Evolutionary conservation across 2,329 filamentous ascomycete genomes (phyloP), one percentile per base, ranked within the genome.

Genomic region (Aspergillus sp.): DNA sequence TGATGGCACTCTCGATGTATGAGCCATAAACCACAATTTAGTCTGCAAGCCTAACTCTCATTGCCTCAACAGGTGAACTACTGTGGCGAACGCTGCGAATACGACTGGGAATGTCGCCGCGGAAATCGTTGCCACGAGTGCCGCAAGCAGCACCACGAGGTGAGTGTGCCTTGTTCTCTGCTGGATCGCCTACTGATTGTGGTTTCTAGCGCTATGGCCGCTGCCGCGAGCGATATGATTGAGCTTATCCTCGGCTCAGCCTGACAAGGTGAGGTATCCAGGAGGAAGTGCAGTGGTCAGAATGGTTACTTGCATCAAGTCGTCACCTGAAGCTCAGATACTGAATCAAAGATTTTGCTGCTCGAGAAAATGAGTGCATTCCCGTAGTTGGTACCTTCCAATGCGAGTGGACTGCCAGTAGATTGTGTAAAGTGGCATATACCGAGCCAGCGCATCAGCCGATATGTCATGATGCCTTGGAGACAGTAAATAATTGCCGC

Each of bases 1-100:
- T 2, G 47, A 50, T n/a, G 47, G 25, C 8, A 50, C 25, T 5
- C 15, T 50, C n/a, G 25, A 4, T 17, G 47, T 50, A 50, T 13
- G 21, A 2, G 15, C 5, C 15, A 10, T 3, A 1, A 8, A 1
- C n/a, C n/a, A 32, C 4, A 10, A 2, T 5, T 7, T 30, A 0
- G n/a, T 8, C 23, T 28, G 25, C 13, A 36, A 15, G 10, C 5
- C 13, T 47, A 25, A 47, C 7, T 13, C 0, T 28, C 8, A 1
- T 10, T 10, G 0, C 0, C 23, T n/a, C 5, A 30, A 10, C 12
- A 50, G 47, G n/a, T 50, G 8, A 17, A 12, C 25, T 32, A 50
- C 25, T 50, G 47, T 15, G 47, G 47, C n/a, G 25, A 50, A 19
- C 47, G 47, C n/a, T 50, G 28, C 47, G 15, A 32, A 32, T 12